phyloP scores from a whole-genome alignment of 257 asterid genomes.

The Cynanchum wilfordii region DNA sequence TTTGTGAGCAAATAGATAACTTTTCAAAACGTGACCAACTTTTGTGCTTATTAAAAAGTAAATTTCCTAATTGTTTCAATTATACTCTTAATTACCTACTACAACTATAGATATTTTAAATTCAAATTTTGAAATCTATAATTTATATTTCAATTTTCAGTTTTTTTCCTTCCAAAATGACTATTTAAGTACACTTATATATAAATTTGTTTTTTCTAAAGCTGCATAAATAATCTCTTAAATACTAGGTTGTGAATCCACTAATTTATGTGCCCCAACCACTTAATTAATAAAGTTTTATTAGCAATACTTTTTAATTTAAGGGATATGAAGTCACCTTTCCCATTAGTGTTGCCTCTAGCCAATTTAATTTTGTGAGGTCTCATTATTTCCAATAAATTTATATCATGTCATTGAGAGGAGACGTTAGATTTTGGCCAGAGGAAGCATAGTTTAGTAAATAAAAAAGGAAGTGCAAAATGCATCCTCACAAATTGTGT shows the following conservation, averaged over 20 bases:
- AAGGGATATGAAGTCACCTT: background rate
- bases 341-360: background rate
- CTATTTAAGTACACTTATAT: no score
- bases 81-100: no score
- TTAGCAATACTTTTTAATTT: no score
- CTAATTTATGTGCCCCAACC: background rate
- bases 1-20: no score
- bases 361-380: background rate
- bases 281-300: background rate
- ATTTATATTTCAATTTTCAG: no score
- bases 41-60: no score
- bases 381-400: background rate
- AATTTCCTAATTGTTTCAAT: no score
- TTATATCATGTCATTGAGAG: background rate
- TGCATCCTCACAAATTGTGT: background rate
- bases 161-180: no score
- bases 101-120: no score
- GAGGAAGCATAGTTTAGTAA: background rate
- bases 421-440: background rate
- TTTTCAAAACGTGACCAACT: no score
- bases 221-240: background rate
- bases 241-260: background rate
- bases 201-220: no score
- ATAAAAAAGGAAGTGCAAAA: background rate
- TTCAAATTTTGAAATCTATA: no score